These are phyloP conservation scores for Physaria fendleri DNA, from an alignment of 345 rosid species.

Conservation along the genomic window DNA sequence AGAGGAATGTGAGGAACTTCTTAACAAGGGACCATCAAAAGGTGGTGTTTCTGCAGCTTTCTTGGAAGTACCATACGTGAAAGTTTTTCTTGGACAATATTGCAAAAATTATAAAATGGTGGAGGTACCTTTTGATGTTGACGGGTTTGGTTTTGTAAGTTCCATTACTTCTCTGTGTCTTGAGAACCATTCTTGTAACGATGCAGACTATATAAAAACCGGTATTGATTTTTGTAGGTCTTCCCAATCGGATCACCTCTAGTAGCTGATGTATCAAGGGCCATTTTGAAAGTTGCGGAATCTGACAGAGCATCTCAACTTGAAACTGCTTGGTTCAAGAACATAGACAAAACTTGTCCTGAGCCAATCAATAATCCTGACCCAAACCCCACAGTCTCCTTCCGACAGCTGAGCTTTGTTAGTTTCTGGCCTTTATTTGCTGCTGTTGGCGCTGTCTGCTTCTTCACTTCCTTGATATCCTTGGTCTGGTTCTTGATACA, in stretches of 20 bases:
- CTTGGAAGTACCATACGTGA: slow-evolving; percentile 30
- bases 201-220: too few relatives aligned
- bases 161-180: too few relatives aligned
- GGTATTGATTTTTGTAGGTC: too few relatives aligned
- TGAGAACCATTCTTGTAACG: too few relatives aligned
- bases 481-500: too few relatives aligned
- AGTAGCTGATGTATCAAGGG: slow-evolving; percentile 38
- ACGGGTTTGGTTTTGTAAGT: slow-evolving; percentile 45
- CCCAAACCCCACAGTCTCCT: slow-evolving; percentile 10
- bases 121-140: slow-evolving; percentile 25
- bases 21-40: slow-evolving; percentile 26
- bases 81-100: slow-evolving; percentile 27
- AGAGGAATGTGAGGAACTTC: slow-evolving; percentile 32
- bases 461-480: too few relatives aligned
- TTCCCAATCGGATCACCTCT: slow-evolving; percentile 42
- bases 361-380: slow-evolving; percentile 22
- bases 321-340: slow-evolving; percentile 25
- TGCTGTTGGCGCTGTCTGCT: too few relatives aligned
- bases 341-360: slow-evolving; percentile 10
- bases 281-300: slow-evolving; percentile 32
- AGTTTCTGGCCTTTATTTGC: slow-evolving; percentile 41
- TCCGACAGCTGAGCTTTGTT: slow-evolving; percentile 28
- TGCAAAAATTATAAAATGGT: slow-evolving; percentile 34
- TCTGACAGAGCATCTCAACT: slow-evolving; percentile 27
- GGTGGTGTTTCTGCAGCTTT: slow-evolving; percentile 39